Evolutionary conservation across 805 yeast species (phyloP), one percentile per base, ranked within the genome.

Genomic region (Hanseniaspora thailandica): DNA sequence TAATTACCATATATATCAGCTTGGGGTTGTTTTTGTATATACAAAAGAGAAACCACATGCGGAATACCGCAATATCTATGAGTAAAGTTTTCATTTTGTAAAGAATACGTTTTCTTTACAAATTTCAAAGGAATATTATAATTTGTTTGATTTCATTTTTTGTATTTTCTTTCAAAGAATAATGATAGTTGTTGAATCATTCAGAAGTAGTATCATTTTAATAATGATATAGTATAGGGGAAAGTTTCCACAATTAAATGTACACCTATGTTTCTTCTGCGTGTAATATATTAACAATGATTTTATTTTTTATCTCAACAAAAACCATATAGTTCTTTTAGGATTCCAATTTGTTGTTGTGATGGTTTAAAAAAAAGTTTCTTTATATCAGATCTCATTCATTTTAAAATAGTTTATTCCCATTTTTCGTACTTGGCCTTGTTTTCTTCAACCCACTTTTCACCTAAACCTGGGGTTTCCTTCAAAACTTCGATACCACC

Each of bases 401-500:
- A 7, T 12, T 20, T 35, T n/a, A 17, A 10, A n/a, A 12, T 9
- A 10, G 44, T 38, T 49, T 50, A 50, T 43, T 41, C 47, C 54
- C 47, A 50, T 20, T 50, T 43, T 45, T 39, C 31, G 25, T 50
- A 50, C 17, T 50, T 50, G 26, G 54, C 41, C 25, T 50, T 50
- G 47, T 50, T 50, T 43, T 50, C 54, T 50, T 50, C 54, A 43
- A 50, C 54, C 54, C 54, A 50, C 38, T 50, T 50, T 41, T 41
- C 54, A 50, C 54, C 54, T 50, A 50, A 43, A 39, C 36, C 35
- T 31, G 54, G 41, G 33, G 45, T 46, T 50, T 50, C 41, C 36
- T 50, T 43, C 19, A 50, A 50, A 6, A 46, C 47, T 26, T 41
- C 47, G 22, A 50, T 40, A 38, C 52, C 52, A 19, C 22, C 45